Conservation (phyloP, 1,139 yeast genomes). For the Torulaspora globosa region DNA sequence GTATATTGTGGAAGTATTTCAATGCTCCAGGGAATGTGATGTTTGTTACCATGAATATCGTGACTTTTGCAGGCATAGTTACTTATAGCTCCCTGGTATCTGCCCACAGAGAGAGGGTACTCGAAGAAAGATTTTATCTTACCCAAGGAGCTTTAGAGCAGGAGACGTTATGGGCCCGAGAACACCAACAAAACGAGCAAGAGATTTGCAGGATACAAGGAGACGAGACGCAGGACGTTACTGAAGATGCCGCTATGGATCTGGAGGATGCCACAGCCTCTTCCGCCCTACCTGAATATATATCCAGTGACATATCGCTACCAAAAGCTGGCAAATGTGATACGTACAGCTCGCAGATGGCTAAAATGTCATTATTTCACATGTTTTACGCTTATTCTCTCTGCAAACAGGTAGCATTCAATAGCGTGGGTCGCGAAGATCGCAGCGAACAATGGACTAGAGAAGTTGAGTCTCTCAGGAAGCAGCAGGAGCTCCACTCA, state of each 20-base stretch:
- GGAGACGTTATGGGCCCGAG: not conserved
- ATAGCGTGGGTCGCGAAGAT: not conserved
- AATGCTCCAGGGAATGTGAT: conserved; percentile 35
- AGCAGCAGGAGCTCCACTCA: not conserved
- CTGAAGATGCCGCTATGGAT: not conserved
- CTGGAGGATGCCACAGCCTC: conserved; percentile 1
- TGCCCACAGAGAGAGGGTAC: conserved; percentile 17
- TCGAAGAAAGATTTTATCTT: conserved; percentile 9
- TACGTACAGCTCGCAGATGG: conserved; percentile 20
- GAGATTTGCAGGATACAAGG: not conserved
- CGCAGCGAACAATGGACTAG: conserved; percentile 10
- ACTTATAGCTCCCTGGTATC: conserved; percentile 29
- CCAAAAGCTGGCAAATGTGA: conserved; percentile 10
- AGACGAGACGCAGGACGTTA: not conserved
- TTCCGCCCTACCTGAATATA: conserved; percentile 7
- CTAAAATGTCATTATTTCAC: conserved; percentile 32
- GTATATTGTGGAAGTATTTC: conserved; percentile 33
- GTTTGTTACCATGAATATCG: conserved; percentile 35
- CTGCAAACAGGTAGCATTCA: conserved; percentile 20
- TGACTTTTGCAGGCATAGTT: conserved; percentile 32
- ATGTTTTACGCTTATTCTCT: conserved; percentile 31
- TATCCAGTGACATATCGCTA: conserved; percentile 2
- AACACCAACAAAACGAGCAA: not conserved
- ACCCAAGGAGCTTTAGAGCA: conserved; percentile 6
- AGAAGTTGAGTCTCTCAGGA: conserved; percentile 12